Evolutionary conservation across 768 basidiomycete genomes (phyloP).

Genomic region (Tulasnella sp.): DNA sequence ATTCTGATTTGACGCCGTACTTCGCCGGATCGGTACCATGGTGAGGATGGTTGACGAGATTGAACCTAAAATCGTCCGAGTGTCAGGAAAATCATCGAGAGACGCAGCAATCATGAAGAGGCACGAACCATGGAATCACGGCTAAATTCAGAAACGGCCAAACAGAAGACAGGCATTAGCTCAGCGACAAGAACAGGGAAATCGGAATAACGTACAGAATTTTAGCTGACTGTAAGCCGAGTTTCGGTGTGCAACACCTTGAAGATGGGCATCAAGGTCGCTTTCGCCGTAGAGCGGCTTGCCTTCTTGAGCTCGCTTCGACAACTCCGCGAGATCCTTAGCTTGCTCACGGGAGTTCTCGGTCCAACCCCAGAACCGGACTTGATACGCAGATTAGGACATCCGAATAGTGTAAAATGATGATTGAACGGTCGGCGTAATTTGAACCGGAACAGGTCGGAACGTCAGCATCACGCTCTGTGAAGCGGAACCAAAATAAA

Average conservation of each 20-base stretch:
- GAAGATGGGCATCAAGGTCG: constrained; percentile 77
- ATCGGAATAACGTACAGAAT: constrained; percentile 57
- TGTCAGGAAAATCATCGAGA: background rate
- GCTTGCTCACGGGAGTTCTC: constrained; percentile 83
- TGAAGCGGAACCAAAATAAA: background rate
- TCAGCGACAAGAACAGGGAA: background rate
- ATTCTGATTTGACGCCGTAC: constrained; percentile 42
- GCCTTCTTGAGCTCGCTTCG: constrained; percentile 66
- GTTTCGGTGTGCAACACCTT: constrained; percentile 80
- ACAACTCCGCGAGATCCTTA: constrained; percentile 72
- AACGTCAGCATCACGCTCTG: background rate
- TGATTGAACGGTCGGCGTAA: background rate
- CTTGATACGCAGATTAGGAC: constrained; percentile 38
- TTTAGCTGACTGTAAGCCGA: constrained; percentile 92
- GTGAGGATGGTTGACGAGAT: constrained; percentile 84
- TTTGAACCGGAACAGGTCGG: constrained; percentile 7
- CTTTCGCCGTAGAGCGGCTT: constrained; percentile 85
- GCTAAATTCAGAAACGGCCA: constrained; percentile 41
- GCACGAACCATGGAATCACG: constrained; percentile 68
- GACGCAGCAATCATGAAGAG: background rate
- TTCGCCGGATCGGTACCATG: constrained; percentile 84
- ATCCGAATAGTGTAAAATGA: background rate
- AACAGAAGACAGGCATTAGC: constrained; percentile 28
- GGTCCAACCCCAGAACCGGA: constrained; percentile 93
- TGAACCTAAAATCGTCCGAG: constrained; percentile 59